These are phyloP conservation scores for Podila epicladia DNA, from an alignment of 192 early-diverging fungal genomes.

Conservation along the genomic window DNA sequence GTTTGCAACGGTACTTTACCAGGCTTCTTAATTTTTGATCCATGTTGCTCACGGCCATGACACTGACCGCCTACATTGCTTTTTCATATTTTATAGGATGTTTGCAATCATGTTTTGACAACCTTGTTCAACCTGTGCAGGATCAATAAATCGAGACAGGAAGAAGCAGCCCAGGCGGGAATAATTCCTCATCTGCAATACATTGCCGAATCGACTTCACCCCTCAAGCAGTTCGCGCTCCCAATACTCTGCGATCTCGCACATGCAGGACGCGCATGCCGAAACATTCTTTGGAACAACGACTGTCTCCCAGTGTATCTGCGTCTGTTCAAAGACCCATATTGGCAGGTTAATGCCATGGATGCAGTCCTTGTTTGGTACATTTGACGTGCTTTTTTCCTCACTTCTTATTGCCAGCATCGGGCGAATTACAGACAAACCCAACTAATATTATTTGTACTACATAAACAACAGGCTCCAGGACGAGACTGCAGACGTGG, in stretches of 20 bases:
- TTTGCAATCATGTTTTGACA: slow-evolving; percentile 67
- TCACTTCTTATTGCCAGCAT: neutral
- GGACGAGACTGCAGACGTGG: slow-evolving; percentile 53
- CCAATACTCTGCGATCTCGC: slow-evolving; percentile 70
- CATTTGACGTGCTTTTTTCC: neutral
- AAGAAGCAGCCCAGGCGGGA: slow-evolving; percentile 63
- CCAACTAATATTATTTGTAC: no score
- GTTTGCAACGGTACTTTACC: slow-evolving; percentile 18
- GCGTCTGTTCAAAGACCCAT: slow-evolving; percentile 59
- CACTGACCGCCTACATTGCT: neutral
- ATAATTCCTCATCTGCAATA: slow-evolving; percentile 65
- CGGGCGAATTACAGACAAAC: neutral
- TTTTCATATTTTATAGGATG: slow-evolving; percentile 46
- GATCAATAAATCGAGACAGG: slow-evolving; percentile 64
- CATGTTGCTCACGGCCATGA: neutral
- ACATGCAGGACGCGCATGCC: slow-evolving; percentile 59
- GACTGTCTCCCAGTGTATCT: slow-evolving; percentile 59
- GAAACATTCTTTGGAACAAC: slow-evolving; percentile 58
- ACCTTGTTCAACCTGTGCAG: slow-evolving; percentile 70
- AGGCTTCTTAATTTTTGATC: neutral
- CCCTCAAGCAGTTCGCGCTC: slow-evolving; percentile 69
- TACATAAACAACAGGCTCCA: slow-evolving; percentile 28
- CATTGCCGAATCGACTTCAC: slow-evolving; percentile 52
- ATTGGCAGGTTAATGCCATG: slow-evolving; percentile 69
- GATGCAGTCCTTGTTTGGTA: slow-evolving; percentile 69